Evolutionary conservation across 2,329 filamentous ascomycete genomes (phyloP), one percentile per base, ranked within the genome.

Genomic region (Pseudopyricularia javanii): DNA sequence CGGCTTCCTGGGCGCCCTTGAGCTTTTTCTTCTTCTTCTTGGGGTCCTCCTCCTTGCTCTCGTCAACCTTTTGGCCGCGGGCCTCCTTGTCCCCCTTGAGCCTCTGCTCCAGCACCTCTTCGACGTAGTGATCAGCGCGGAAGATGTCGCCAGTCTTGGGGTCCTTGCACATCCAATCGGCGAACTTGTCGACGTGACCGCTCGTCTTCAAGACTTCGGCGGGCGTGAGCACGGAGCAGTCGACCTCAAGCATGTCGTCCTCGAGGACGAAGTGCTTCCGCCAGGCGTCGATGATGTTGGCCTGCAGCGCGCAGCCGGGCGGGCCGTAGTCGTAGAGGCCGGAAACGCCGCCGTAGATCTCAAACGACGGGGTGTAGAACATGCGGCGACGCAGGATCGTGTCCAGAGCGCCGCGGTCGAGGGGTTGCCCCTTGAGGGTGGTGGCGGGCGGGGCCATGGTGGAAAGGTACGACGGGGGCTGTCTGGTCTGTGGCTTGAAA

Each of bases 141-240:
- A 98, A 83, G 64, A 96, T 95, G 69, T 98, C 93, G 66, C 93
- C 93, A 63, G 86, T 95, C 78, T 95, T 94, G 57, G 91, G 89
- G 69, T 98, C 93, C 71, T 95, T 95, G 83, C 88, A 95, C 91
- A 97, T 96, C 88, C 88, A 97, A 69, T 97, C 91, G 70, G 89
- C 87, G 65, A 97, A 97, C 71, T 95, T 95, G 70, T 96, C 91
- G 59, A 97, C 93, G 72, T 98, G 93, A 58, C 93, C 93, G 68
- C 83, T 88, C 52, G 91, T 95, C 79, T 97, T 95, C 64, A 98
- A 80, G 35, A 98, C 88, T 49, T 93, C 87, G 63, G 93, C 83
- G 33, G 93, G 93, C 40, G 93, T 98, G 64, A 98, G 71, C 71
- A 91, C 93, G 37, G 88, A 93, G 73, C 89, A 95, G 73, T 95